Evolutionary conservation across 2,329 filamentous ascomycete species (phyloP).

Genomic region (Diaporthe sp.): DNA sequence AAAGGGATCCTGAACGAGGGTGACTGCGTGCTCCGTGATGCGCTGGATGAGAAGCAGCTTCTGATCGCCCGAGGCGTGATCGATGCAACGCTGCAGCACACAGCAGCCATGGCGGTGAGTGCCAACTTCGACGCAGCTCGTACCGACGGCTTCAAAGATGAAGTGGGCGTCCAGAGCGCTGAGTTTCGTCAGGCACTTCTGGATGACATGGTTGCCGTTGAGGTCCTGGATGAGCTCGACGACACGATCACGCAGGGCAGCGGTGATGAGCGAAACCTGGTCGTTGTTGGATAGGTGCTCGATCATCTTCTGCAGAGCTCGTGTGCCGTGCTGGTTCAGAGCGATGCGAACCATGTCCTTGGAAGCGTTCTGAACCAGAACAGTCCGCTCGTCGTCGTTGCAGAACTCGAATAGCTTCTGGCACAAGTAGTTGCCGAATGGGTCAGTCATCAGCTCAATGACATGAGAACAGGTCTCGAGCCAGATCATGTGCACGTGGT

Average conservation of each 20-base stretch:
- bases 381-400: slow-evolving; percentile 94
- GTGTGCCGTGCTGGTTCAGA: slow-evolving; percentile 95
- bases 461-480: slow-evolving; percentile 93
- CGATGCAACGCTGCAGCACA: slow-evolving; percentile 97
- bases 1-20: slow-evolving; percentile 95
- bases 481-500: slow-evolving; percentile 93
- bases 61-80: slow-evolving; percentile 92
- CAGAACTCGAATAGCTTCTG: slow-evolving; percentile 98
- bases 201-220: slow-evolving; percentile 98
- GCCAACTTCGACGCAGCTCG: slow-evolving; percentile 88
- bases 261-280: slow-evolving; percentile 90
- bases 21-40: slow-evolving; percentile 90
- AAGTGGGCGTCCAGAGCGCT: slow-evolving; percentile 88
- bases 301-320: slow-evolving; percentile 98
- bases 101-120: slow-evolving; percentile 99
- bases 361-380: slow-evolving; percentile 90
- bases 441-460: slow-evolving; percentile 98
- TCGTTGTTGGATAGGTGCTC: slow-evolving; percentile 90
- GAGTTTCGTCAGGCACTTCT: slow-evolving; percentile 98
- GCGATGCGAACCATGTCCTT: slow-evolving; percentile 92
- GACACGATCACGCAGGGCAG: slow-evolving; percentile 84
- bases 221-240: slow-evolving; percentile 97
- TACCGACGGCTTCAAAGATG: slow-evolving; percentile 95
- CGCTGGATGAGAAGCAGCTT: slow-evolving; percentile 87
- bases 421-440: slow-evolving; percentile 99